Evolutionary conservation across 2,329 filamentous ascomycete species (phyloP).

Genomic region (Colletotrichum agaves): DNA sequence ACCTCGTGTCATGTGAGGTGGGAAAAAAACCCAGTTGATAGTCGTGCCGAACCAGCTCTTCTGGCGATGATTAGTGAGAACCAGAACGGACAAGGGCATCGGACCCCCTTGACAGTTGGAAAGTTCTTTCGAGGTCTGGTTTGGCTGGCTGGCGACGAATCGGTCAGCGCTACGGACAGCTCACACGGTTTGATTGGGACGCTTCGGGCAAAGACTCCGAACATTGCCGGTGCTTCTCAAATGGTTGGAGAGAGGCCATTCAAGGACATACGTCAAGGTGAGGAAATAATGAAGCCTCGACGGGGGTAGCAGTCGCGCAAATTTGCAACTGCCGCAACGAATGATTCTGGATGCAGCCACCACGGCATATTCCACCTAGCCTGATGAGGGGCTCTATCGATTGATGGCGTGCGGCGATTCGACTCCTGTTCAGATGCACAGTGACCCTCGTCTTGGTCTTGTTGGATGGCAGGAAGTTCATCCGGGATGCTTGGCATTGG

Average conservation of each 20-base stretch:
- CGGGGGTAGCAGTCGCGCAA: slow-evolving; percentile 15
- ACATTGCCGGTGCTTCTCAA: slow-evolving; percentile 12
- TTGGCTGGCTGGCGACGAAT: slow-evolving; percentile 2
- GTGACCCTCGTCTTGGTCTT: slow-evolving; percentile 7
- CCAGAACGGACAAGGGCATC: neutral
- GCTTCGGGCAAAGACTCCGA: slow-evolving; percentile 24
- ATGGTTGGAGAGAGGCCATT: neutral
- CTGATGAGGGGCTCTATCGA: neutral
- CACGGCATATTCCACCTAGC: neutral
- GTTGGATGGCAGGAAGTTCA: slow-evolving; percentile 6
- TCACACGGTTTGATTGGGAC: slow-evolving; percentile 26
- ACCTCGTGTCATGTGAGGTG: slow-evolving; percentile 17
- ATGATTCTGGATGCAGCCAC: slow-evolving; percentile 1
- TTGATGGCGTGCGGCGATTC: slow-evolving; percentile 12
- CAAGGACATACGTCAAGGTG: slow-evolving; percentile 23
- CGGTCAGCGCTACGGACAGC: slow-evolving; percentile 10
- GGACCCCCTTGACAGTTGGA: neutral
- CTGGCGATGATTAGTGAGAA: slow-evolving; percentile 7
- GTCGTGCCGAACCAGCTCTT: slow-evolving; percentile 1
- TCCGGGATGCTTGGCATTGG: slow-evolving; percentile 15
- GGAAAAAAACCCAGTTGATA: neutral
- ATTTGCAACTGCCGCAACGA: slow-evolving; percentile 18
- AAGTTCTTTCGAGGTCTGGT: neutral
- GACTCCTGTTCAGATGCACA: slow-evolving; percentile 9
- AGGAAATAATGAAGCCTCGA: slow-evolving; percentile 21